Evolutionary conservation across 371 early-diverging fungal species (phyloP).

Genomic region (Rhizopus microsporus): DNA sequence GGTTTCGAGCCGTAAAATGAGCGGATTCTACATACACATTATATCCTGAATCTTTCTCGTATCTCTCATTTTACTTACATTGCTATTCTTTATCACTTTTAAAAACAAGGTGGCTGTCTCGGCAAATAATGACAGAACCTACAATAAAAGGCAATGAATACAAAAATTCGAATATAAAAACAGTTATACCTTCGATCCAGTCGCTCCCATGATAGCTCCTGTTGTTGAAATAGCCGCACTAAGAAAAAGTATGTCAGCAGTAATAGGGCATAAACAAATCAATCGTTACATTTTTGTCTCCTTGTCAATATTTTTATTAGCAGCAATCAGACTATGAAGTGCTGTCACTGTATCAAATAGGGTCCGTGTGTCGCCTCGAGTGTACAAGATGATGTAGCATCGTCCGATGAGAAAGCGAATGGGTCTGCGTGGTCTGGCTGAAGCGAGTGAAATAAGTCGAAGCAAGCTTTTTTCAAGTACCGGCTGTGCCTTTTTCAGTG

Average conservation of each 20-base stretch:
- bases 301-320: slow-evolving; percentile 70
- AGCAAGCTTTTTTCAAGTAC: slow-evolving; percentile 71
- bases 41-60: background rate
- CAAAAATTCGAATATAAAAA: background rate
- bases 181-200: slow-evolving; percentile 58
- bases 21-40: slow-evolving; percentile 41
- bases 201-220: slow-evolving; percentile 70
- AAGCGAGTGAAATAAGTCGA: slow-evolving; percentile 60
- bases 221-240: slow-evolving; percentile 80
- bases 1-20: slow-evolving; percentile 72
- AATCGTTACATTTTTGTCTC: slow-evolving; percentile 56
- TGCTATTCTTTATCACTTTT: slow-evolving; percentile 67
- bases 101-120: slow-evolving; percentile 72
- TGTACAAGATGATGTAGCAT: slow-evolving; percentile 71
- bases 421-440: slow-evolving; percentile 76
- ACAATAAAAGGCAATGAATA: background rate
- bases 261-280: background rate
- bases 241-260: background rate
- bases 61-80: slow-evolving; percentile 49
- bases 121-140: slow-evolving; percentile 75
- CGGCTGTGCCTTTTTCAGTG: slow-evolving; percentile 64
- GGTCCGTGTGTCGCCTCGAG: slow-evolving; percentile 70
- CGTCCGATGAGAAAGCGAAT: slow-evolving; percentile 78
- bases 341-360: slow-evolving; percentile 79
- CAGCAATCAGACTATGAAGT: slow-evolving; percentile 62